These are phyloP conservation scores for Myriangium duriaei DNA, from an alignment of 2,329 filamentous ascomycete genomes.

Conservation along the genomic window DNA sequence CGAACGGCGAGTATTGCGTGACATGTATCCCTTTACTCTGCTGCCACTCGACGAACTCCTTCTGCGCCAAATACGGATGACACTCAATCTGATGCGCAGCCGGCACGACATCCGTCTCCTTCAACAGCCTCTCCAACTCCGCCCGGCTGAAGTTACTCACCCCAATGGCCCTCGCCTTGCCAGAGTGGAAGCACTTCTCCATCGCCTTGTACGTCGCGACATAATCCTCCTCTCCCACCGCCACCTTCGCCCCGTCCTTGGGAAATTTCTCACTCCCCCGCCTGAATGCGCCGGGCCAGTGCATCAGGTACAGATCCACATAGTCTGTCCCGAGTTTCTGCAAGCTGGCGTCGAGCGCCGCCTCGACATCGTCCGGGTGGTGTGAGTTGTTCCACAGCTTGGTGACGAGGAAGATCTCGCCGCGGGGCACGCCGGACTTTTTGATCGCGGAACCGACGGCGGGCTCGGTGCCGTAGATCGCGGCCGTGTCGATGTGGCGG, in stretches of 20 bases:
- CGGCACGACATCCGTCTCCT: conserved; percentile 28
- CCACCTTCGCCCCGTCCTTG: conserved; percentile 30
- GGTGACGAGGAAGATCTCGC: conserved; percentile 53
- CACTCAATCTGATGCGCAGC: conserved; percentile 35
- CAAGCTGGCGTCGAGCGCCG: conserved; percentile 45
- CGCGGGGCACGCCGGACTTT: conserved; percentile 49
- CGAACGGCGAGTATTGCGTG: conserved; percentile 43
- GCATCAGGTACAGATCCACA: conserved; percentile 58
- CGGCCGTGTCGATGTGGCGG: conserved; percentile 51
- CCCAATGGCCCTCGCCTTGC: conserved; percentile 38
- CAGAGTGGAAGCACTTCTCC: conserved; percentile 19
- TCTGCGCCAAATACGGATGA: conserved; percentile 43
- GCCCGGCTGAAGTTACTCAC: conserved; percentile 40
- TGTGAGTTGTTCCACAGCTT: conserved; percentile 55
- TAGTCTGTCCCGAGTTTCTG: conserved; percentile 53
- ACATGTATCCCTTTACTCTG: conserved; percentile 39
- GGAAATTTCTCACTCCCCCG: conserved; percentile 35
- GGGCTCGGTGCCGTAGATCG: conserved; percentile 54
- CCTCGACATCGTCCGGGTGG: conserved; percentile 47
- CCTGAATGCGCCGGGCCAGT: conserved; percentile 49
- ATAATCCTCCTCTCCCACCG: conserved; percentile 34
- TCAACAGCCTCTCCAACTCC: conserved; percentile 36
- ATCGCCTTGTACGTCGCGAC: conserved; percentile 41
- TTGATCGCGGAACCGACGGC: conserved; percentile 54
- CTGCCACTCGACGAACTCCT: conserved; percentile 37